These are phyloP conservation scores for Tylopilus balloui DNA, from an alignment of 768 basidiomycete species.

Conservation along the genomic window DNA sequence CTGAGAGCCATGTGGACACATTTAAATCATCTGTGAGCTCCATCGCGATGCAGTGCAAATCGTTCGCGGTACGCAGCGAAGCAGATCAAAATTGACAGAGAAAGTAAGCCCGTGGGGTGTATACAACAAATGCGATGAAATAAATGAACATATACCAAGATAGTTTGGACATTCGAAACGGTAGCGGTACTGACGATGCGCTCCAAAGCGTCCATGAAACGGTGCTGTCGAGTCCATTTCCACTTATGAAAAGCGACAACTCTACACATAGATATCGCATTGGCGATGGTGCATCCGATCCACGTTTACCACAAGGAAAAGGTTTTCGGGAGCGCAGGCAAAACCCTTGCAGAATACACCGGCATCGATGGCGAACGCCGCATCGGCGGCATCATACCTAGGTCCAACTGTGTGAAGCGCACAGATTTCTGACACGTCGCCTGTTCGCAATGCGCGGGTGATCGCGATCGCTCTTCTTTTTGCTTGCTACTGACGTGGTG, in stretches of 20 bases:
- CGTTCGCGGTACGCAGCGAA: background rate
- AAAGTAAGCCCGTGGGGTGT: background rate
- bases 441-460: background rate
- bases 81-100: too few species aligned
- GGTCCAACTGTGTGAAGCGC: background rate
- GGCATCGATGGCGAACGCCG: background rate
- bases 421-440: background rate
- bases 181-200: background rate
- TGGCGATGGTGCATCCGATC: background rate
- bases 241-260: background rate
- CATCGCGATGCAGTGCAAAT: too few species aligned
- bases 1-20: too few species aligned
- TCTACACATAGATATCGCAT: background rate
- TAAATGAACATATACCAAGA: background rate
- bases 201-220: background rate
- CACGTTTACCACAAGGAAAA: background rate
- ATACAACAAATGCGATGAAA: background rate
- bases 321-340: background rate
- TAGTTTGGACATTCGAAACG: background rate
- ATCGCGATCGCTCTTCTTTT: background rate
- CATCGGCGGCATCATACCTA: background rate
- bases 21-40: too few species aligned
- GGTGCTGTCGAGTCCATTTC: background rate
- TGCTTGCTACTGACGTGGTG: constrained; percentile 1
- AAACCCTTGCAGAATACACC: background rate